A percentile compares a stretch with the other conserved stretches of the same genome.
Conservation (phyloP, 352 stramenopile species). For the Pythium oligandrum region DNA sequence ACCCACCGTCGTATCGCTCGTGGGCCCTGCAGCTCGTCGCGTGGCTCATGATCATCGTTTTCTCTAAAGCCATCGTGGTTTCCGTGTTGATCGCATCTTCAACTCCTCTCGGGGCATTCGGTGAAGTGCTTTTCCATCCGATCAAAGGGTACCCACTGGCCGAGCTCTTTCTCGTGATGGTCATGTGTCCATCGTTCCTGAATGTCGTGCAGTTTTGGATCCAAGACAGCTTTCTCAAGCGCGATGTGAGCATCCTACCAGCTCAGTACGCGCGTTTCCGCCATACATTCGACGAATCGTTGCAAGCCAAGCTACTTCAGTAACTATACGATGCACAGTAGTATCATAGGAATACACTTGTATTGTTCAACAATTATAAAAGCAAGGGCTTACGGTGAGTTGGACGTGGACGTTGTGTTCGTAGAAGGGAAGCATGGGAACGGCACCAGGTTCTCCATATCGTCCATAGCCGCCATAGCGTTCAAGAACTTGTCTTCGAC, state of each 20-base stretch:
- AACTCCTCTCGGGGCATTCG: conserved; percentile 44
- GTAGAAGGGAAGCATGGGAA: conserved; percentile 45
- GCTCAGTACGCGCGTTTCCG: conserved; percentile 54
- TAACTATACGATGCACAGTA: conserved; percentile 39
- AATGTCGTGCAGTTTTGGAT: conserved; percentile 87
- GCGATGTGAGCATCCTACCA: conserved; percentile 57
- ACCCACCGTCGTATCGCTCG: conserved; percentile 58
- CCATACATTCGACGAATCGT: conserved; percentile 59
- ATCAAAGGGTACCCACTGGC: conserved; percentile 58
- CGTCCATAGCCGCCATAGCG: conserved; percentile 45
- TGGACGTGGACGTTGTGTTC: neutral
- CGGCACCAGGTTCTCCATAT: conserved; percentile 33
- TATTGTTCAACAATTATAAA: conserved; percentile 38
- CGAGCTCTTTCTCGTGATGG: conserved; percentile 74
- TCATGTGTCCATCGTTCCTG: conserved; percentile 79
- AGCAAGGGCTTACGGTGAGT: neutral
- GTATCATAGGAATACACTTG: conserved; percentile 40
- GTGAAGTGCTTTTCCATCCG: conserved; percentile 59
- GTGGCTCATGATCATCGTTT: conserved; percentile 76
- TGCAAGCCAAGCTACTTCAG: conserved; percentile 62
- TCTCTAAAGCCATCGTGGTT: conserved; percentile 75
- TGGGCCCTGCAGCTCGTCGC: conserved; percentile 52
- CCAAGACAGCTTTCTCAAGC: conserved; percentile 82
- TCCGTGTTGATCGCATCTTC: conserved; percentile 58
- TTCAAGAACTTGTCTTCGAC: conserved; percentile 39